Evolutionary conservation across 1,284 basidiomycete genomes (phyloP), one percentile per base, ranked within the genome.

Genomic region (Coriolopsis trogii): DNA sequence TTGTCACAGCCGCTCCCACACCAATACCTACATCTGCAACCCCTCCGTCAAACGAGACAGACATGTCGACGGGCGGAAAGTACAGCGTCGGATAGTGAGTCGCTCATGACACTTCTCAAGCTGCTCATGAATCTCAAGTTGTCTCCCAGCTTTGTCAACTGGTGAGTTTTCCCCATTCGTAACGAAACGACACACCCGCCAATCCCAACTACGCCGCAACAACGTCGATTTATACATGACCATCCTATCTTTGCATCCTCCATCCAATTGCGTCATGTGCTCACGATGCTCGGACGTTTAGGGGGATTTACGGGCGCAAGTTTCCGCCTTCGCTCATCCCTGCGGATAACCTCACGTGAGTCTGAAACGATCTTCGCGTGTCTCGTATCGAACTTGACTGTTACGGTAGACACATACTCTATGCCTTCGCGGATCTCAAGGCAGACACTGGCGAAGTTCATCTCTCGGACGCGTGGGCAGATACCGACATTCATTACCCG

Each of bases 301-400:
- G 95, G 95, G 94, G 92, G n/a, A 97, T 97, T 46, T 98, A 97
- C 68, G 94, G 84, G 33, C 84, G 93, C 61, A 94, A 95, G 71
- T 96, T 81, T 61, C 86, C 84, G 29, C 93, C 93, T 3, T 85
- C 85, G 10, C 67, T 83, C 45, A 94, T 98, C 51, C 95, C 94
- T 8, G 79, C 72, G 2, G 70, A 88, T 28, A 84, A 94, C 64
- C 81, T 98, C 60, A 98, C 95, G 76, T 96, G 81, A 66, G 85
- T 83, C 29, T 34, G 24, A 13, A 31, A n/a, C n/a, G 20, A 30
- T 49, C 36, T 8, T 46, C 23, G 33, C 34, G 6, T 18, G n/a
- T 29, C 33, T 15, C 26, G 16, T 20, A 8, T 41, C 39, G 39
- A 40, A 38, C 39, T 48, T 58, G 42, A 51, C 43, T 45, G 46